These are phyloP conservation scores for Dactylonectria estremocensis DNA, from an alignment of 2,329 filamentous ascomycete species.

Conservation along the genomic window DNA sequence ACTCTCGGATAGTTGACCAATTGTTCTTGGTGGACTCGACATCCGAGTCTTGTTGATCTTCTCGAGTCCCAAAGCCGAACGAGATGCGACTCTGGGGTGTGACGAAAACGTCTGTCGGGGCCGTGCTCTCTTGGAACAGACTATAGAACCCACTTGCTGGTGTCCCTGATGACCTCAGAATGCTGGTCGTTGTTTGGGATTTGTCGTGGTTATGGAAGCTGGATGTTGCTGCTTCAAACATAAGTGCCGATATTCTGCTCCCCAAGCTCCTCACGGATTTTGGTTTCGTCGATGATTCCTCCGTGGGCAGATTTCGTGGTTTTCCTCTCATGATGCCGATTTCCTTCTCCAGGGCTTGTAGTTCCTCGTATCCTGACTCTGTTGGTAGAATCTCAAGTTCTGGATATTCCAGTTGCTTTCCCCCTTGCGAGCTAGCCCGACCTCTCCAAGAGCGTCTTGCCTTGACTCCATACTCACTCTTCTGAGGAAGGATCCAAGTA, in stretches of 20 bases:
- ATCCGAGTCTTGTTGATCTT: not conserved
- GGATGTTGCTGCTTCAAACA: constrained; percentile 35
- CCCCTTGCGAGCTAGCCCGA: constrained; percentile 9
- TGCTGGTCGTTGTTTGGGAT: not conserved
- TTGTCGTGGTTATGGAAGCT: constrained; percentile 22
- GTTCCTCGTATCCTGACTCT: constrained; percentile 40
- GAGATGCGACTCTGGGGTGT: constrained; percentile 43
- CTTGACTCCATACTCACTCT: constrained; percentile 1
- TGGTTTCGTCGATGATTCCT: constrained; percentile 18
- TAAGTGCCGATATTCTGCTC: constrained; percentile 38
- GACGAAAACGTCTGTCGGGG: constrained; percentile 39
- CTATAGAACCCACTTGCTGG: constrained; percentile 27
- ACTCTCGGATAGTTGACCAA: not conserved
- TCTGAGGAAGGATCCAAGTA: constrained; percentile 15
- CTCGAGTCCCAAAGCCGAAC: not conserved
- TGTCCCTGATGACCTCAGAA: constrained; percentile 26
- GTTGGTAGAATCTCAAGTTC: constrained; percentile 44
- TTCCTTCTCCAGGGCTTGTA: constrained; percentile 39
- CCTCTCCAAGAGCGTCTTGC: constrained; percentile 1
- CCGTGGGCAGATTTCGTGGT: not conserved
- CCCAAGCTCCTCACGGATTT: constrained; percentile 36
- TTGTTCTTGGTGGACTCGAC: constrained; percentile 4
- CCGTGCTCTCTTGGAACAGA: constrained; percentile 32
- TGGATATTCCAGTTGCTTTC: constrained; percentile 41
- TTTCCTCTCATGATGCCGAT: constrained; percentile 39